phyloP scores from a whole-genome alignment of 495 filamentous ascomycete genomes.

The Tuber indicum region DNA sequence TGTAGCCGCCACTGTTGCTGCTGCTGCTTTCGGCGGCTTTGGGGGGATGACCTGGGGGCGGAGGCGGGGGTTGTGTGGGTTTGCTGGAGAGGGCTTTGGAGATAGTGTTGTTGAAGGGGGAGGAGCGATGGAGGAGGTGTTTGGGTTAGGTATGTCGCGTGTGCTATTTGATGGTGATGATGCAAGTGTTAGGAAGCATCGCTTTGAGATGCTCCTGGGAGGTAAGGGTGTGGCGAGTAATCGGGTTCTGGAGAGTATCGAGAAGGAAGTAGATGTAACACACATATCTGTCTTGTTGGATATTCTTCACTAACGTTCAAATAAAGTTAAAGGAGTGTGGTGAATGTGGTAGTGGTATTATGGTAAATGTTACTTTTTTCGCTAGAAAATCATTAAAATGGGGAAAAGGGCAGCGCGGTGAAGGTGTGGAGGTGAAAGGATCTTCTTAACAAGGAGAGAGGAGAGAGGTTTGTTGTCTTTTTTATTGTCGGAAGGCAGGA shows the following conservation, averaged over 20 bases:
- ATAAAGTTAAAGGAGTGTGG: neutral
- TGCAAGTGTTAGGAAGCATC: slow-evolving; percentile 2
- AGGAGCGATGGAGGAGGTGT: neutral
- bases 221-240: neutral
- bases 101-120: slow-evolving; percentile 11
- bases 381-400: neutral
- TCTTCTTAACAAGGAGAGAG: neutral
- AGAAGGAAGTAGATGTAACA: neutral
- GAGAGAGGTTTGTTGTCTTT: slow-evolving; percentile 8
- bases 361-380: neutral
- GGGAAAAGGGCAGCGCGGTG: neutral
- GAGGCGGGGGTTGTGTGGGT: neutral
- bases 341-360: neutral
- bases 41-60: slow-evolving; percentile 7
- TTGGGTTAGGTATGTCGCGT: slow-evolving; percentile 2
- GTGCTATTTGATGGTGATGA: neutral
- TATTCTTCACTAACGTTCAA: neutral
- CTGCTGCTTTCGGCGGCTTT: slow-evolving; percentile 15
- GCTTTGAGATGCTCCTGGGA: slow-evolving; percentile 2
- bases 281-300: neutral
- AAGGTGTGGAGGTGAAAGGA: neutral
- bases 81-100: slow-evolving; percentile 11
- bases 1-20: slow-evolving; percentile 24
- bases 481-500: neutral
- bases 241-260: neutral